Conservation (phyloP, 2,329 filamentous ascomycete species). For the Lasiodiplodia theobromae region DNA sequence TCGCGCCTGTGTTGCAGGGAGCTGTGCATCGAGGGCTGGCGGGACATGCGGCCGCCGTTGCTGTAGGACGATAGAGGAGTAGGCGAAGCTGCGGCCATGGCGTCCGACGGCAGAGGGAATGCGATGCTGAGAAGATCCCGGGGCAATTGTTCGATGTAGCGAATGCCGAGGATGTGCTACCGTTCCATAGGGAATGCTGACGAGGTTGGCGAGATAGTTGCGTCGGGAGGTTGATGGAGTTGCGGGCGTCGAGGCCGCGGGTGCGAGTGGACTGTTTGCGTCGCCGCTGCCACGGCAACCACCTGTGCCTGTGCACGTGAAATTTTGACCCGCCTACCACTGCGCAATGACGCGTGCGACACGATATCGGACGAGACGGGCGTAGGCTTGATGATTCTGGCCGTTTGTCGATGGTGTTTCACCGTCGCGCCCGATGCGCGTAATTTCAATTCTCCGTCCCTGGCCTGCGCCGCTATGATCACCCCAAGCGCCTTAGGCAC, state of each 20-base stretch:
- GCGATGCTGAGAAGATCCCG: conserved; percentile 18
- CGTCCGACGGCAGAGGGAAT: conserved; percentile 27
- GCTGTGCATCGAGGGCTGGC: conserved; percentile 42
- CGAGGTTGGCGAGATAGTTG: conserved; percentile 37
- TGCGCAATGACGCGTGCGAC: conserved; percentile 7
- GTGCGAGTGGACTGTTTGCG: conserved; percentile 13
- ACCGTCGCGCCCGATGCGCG: background rate
- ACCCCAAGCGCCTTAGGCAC: conserved; percentile 15
- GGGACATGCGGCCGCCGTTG: conserved; percentile 42
- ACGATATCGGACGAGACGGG: background rate
- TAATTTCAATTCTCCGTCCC: conserved; percentile 18
- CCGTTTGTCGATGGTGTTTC: conserved; percentile 16
- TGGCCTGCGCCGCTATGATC: conserved; percentile 20
- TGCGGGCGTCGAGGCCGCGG: conserved; percentile 35
- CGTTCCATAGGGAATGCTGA: conserved; percentile 49
- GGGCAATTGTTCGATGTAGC: conserved; percentile 38
- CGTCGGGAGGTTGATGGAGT: conserved; percentile 37
- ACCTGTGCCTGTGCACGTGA: conserved; percentile 12
- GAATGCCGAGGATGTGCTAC: conserved; percentile 48
- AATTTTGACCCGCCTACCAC: conserved; percentile 14
- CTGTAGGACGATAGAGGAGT: conserved; percentile 49
- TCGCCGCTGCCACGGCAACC: conserved; percentile 28
- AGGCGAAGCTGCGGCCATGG: conserved; percentile 50
- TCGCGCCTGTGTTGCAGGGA: conserved; percentile 47
- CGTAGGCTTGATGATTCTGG: conserved; percentile 9